Conservation (phyloP, 768 basidiomycete genomes). For the Termitomyces heimii region DNA sequence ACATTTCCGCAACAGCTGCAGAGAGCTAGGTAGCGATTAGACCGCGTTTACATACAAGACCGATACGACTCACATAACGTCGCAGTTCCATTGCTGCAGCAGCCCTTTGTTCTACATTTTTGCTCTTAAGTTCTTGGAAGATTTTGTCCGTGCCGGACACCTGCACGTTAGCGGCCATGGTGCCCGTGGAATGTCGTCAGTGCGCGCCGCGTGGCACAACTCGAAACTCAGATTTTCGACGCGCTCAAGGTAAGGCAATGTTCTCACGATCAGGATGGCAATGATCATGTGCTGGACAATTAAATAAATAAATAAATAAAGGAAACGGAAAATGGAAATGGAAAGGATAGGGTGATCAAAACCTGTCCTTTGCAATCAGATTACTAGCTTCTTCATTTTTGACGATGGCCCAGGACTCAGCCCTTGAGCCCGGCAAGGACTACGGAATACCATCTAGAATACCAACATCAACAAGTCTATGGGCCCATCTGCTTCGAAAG, state of each 20-base stretch:
- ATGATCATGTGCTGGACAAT: too few species aligned
- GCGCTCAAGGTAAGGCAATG: not conserved
- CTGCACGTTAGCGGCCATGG: constrained; percentile 58
- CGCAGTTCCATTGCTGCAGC: constrained; percentile 69
- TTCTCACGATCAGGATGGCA: constrained; percentile 4
- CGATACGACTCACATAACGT: constrained; percentile 54
- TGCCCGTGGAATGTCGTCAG: constrained; percentile 9
- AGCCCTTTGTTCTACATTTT: constrained; percentile 55
- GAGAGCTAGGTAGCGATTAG: constrained; percentile 46
- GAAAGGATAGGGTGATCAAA: too few species aligned
- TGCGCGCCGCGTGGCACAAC: not conserved
- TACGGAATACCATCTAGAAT: constrained; percentile 21
- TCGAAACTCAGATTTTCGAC: not conserved
- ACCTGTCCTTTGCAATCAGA: not conserved
- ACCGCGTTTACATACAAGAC: not conserved
- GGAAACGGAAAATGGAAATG: too few species aligned
- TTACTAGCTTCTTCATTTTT: not conserved
- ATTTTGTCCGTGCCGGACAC: constrained; percentile 59
- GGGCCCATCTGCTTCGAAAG: constrained; percentile 52
- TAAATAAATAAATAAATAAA: too few species aligned
- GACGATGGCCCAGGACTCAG: not conserved
- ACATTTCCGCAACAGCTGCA: constrained; percentile 71
- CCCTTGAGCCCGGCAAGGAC: constrained; percentile 4
- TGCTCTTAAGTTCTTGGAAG: constrained; percentile 61
- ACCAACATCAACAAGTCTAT: constrained; percentile 34